phyloP scores from a whole-genome alignment of 768 basidiomycete species.

The Pleurotus sapidus region DNA sequence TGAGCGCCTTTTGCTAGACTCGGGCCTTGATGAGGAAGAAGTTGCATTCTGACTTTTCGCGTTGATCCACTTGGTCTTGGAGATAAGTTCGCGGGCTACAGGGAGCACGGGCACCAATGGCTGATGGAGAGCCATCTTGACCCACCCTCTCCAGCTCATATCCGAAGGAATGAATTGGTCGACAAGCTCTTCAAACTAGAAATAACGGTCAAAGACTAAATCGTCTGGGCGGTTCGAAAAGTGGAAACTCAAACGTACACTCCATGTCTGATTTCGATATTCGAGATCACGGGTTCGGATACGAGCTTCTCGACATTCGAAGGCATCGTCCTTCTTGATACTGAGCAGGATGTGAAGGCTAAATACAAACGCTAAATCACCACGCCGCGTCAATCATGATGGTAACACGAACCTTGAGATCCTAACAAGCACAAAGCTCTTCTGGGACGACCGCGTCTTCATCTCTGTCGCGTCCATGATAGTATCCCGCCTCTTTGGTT shows the following conservation, averaged over 20 bases:
- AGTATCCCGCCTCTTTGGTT: constrained; percentile 14
- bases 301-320: constrained; percentile 75
- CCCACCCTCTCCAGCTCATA: constrained; percentile 78
- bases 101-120: constrained; percentile 75
- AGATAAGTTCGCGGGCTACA: constrained; percentile 73
- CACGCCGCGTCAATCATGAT: constrained; percentile 11
- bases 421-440: constrained; percentile 79
- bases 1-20: constrained; percentile 1
- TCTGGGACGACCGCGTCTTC: constrained; percentile 77
- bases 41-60: constrained; percentile 30
- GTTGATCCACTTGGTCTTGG: constrained; percentile 72
- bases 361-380: neutral
- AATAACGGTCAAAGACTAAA: constrained; percentile 1
- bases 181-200: constrained; percentile 74
- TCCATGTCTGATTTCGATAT: constrained; percentile 81
- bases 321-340: constrained; percentile 80
- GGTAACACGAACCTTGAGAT: constrained; percentile 58
- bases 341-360: constrained; percentile 75
- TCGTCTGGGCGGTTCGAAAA: constrained; percentile 1
- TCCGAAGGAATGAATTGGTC: constrained; percentile 79
- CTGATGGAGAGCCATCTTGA: constrained; percentile 81
- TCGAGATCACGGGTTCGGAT: constrained; percentile 80
- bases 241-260: constrained; percentile 44
- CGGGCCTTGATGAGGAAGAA: constrained; percentile 1
- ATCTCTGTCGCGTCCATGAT: constrained; percentile 71